A percentile compares a stretch with the other conserved stretches of the same genome.
These are phyloP conservation scores for Sicyos edulis DNA, from an alignment of 306 rosid genomes.

Conservation along the genomic window DNA sequence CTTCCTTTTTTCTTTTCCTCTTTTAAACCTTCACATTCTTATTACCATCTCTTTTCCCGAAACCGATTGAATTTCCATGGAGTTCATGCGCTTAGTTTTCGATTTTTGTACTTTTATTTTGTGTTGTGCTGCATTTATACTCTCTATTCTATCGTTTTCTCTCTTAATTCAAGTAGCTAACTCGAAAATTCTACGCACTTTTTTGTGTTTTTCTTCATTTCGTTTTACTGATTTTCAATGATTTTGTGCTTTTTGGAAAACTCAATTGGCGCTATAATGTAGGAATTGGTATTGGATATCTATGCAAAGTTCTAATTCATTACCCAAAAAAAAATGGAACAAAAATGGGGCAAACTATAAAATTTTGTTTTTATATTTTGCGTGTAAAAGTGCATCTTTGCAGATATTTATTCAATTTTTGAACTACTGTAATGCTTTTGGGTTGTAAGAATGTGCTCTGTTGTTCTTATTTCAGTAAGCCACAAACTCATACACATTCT, in stretches of 20 bases:
- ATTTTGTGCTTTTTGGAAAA: neutral
- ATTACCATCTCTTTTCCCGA: neutral
- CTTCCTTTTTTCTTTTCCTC: constrained; percentile 17
- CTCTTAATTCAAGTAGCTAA: neutral
- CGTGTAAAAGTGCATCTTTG: neutral
- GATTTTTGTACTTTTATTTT: neutral
- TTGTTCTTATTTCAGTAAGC: constrained; percentile 34
- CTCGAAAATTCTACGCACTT: neutral
- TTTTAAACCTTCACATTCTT: constrained; percentile 19
- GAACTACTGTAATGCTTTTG: neutral
- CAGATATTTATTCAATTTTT: neutral
- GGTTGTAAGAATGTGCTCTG: neutral
- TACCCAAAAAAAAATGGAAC: neutral
- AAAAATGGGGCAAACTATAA: neutral
- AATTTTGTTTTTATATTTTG: too few species aligned
- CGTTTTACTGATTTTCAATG: neutral
- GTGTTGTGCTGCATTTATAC: neutral
- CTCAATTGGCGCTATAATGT: neutral
- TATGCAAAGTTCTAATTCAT: neutral
- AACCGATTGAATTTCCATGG: neutral
- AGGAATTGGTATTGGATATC: neutral
- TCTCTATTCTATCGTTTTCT: neutral
- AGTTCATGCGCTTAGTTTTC: neutral
- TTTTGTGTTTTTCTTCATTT: neutral
- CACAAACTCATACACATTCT: constrained; percentile 29